Evolutionary conservation across 2,329 filamentous ascomycete species (phyloP).

Genomic region (Colletotrichum chlorophyti): DNA sequence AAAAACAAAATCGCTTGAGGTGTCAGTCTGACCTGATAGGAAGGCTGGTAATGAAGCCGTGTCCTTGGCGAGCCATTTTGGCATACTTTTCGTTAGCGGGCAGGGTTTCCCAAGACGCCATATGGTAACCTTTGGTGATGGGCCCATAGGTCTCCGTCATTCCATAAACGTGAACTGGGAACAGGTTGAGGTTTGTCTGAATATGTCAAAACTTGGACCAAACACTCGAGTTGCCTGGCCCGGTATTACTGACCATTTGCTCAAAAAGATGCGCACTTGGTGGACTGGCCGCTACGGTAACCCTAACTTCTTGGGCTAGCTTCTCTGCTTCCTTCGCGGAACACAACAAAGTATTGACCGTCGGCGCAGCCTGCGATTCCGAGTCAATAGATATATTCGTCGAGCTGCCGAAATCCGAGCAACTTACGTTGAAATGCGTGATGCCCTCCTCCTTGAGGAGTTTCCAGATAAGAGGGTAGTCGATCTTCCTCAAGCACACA

Average conservation of each 20-base stretch:
- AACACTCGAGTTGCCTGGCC: not conserved
- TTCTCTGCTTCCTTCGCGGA: slow-evolving; percentile 76
- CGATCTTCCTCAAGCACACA: slow-evolving; percentile 91
- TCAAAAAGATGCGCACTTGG: slow-evolving; percentile 91
- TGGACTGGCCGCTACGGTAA: slow-evolving; percentile 92
- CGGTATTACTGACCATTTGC: slow-evolving; percentile 71
- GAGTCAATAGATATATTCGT: not conserved
- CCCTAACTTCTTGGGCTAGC: slow-evolving; percentile 75
- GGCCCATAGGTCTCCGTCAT: slow-evolving; percentile 90
- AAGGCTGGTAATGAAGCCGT: slow-evolving; percentile 85
- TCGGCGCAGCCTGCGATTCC: slow-evolving; percentile 43
- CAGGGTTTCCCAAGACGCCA: slow-evolving; percentile 84
- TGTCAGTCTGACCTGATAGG: slow-evolving; percentile 76
- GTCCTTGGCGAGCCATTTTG: slow-evolving; percentile 92
- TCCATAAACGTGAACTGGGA: slow-evolving; percentile 93
- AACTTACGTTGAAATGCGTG: slow-evolving; percentile 95
- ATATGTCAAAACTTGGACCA: not conserved
- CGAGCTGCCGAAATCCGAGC: slow-evolving; percentile 63
- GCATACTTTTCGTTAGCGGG: slow-evolving; percentile 79
- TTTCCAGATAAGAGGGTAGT: slow-evolving; percentile 92
- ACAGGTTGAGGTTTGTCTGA: slow-evolving; percentile 72
- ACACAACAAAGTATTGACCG: slow-evolving; percentile 93
- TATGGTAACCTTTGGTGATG: slow-evolving; percentile 90
- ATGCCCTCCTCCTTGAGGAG: slow-evolving; percentile 85
- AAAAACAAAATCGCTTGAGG: too few species aligned